Percentiles rank a stretch among this genome's conserved stretches.
Evolutionary conservation across 805 yeast genomes (phyloP).

Genomic region (Scheffersomyces stipitis): DNA sequence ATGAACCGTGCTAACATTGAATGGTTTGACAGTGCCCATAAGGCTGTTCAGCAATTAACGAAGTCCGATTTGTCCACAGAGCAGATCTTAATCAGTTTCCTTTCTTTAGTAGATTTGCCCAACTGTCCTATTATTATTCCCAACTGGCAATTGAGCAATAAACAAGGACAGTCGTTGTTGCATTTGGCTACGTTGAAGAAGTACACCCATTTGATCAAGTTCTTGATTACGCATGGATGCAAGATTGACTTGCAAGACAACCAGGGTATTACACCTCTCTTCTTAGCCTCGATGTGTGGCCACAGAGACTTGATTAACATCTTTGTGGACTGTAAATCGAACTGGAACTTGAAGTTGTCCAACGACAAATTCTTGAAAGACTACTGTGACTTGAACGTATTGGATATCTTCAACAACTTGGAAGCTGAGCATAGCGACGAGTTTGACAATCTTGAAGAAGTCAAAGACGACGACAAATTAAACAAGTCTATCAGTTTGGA

Average conservation of each 20-base stretch:
- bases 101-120: constrained; percentile 61
- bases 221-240: constrained; percentile 65
- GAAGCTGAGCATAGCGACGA: constrained; percentile 8
- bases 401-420: constrained; percentile 37
- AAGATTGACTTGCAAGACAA: constrained; percentile 71
- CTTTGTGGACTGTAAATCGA: constrained; percentile 65
- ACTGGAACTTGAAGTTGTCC: constrained; percentile 48
- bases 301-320: constrained; percentile 63
- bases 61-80: constrained; percentile 47
- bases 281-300: constrained; percentile 79
- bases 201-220: constrained; percentile 58
- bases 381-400: constrained; percentile 45
- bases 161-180: constrained; percentile 82
- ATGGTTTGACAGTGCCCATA: constrained; percentile 56
- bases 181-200: constrained; percentile 84
- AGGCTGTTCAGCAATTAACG: constrained; percentile 48
- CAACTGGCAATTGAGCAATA: constrained; percentile 78
- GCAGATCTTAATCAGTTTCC: constrained; percentile 48
- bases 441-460: constrained; percentile 6
- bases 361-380: constrained; percentile 47
- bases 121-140: constrained; percentile 63
- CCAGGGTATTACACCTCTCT: constrained; percentile 85
- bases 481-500: constrained; percentile 36
- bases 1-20: constrained; percentile 27
- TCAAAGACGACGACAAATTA: constrained; percentile 16